Conservation (phyloP, 164 flowering plant species). For the Chloranthus sessilifolius region DNA sequence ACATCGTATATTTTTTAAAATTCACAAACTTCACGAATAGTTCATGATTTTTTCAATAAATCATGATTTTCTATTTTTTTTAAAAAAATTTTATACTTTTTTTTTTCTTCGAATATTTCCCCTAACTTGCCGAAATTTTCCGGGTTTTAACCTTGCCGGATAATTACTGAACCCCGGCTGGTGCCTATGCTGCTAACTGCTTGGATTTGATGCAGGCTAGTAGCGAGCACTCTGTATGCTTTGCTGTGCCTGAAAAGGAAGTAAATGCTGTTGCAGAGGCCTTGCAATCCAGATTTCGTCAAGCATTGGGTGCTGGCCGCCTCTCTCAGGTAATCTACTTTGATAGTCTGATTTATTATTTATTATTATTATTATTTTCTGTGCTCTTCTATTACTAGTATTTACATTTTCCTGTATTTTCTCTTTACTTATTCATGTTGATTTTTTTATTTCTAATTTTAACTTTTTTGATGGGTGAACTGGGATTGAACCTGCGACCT, state of each 20-base stretch:
- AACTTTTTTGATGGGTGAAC: too few species aligned
- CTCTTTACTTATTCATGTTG: too few species aligned
- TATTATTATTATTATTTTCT: neutral
- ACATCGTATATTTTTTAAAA: too few species aligned
- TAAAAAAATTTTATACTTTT: neutral
- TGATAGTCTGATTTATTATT: conserved; percentile 5
- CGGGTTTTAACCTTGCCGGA: too few species aligned
- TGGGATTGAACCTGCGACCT: too few species aligned
- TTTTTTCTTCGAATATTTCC: too few species aligned
- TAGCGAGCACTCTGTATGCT: conserved; percentile 99
- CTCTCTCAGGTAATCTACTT: conserved; percentile 72
- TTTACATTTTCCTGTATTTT: too few species aligned
- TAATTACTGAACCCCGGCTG: neutral
- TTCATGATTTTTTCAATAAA: too few species aligned
- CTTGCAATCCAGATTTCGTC: conserved; percentile 71
- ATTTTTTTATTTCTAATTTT: too few species aligned
- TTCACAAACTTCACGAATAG: too few species aligned
- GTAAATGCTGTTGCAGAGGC: conserved; percentile 86
- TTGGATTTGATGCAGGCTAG: conserved; percentile 62
- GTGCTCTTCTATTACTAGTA: neutral
- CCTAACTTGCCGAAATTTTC: too few species aligned
- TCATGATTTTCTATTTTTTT: too few species aligned
- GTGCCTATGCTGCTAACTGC: conserved; percentile 16
- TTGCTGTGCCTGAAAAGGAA: conserved; percentile 98
- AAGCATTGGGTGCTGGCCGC: conserved; percentile 90